A percentile compares a stretch with the other conserved stretches of the same genome.
These are phyloP conservation scores for Lotmaria passim DNA, from an alignment of 208 protist genomes.

Conservation along the genomic window DNA sequence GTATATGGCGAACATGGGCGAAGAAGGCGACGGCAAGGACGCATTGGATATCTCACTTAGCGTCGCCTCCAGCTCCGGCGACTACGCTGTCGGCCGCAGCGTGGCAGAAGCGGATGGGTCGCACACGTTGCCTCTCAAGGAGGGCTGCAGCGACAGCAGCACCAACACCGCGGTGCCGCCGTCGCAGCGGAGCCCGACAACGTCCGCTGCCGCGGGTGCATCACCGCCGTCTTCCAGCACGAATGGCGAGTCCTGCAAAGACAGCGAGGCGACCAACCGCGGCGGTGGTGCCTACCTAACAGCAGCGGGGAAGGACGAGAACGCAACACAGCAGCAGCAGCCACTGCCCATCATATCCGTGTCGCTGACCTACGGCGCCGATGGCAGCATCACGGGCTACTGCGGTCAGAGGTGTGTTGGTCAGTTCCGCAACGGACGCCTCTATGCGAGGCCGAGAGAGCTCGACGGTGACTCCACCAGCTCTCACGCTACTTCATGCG, in stretches of 20 bases:
- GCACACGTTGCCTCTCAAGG: background rate
- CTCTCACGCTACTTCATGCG: too few species aligned
- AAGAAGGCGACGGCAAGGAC: background rate
- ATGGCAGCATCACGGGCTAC: slow-evolving; percentile 44
- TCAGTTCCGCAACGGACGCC: slow-evolving; percentile 19
- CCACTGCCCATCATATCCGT: slow-evolving; percentile 23
- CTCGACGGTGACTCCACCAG: background rate
- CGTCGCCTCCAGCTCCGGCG: slow-evolving; percentile 18
- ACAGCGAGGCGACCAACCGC: too few species aligned
- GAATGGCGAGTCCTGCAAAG: too few species aligned
- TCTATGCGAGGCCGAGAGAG: slow-evolving; percentile 18
- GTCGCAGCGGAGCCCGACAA: background rate
- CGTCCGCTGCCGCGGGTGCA: too few species aligned
- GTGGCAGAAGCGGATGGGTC: background rate
- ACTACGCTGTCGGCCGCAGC: slow-evolving; percentile 6
- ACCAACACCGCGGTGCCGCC: background rate
- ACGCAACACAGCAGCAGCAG: too few species aligned
- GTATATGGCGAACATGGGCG: slow-evolving; percentile 23
- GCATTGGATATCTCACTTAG: slow-evolving; percentile 30
- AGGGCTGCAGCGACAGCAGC: background rate
- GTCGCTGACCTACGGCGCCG: slow-evolving; percentile 35
- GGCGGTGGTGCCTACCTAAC: too few species aligned
- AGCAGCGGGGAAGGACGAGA: background rate
- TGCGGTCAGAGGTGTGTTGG: slow-evolving; percentile 33
- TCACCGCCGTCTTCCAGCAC: too few species aligned